Base-by-base conservation (phyloP, 1,284 basidiomycete species). In the Cutaneotrichosporon sp. region DNA sequence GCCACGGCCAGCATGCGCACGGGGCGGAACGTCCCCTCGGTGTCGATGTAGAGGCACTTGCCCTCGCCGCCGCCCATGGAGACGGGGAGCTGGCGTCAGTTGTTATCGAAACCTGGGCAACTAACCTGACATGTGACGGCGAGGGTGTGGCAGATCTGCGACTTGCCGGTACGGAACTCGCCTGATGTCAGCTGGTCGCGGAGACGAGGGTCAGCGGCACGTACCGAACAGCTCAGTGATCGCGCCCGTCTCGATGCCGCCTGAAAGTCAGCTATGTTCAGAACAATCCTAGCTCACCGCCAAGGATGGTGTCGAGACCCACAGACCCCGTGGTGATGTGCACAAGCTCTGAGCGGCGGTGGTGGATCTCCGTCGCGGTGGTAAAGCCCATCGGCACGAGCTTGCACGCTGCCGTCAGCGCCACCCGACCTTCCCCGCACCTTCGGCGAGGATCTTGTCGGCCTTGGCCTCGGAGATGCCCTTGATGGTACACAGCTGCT, bases 11-110 rank as follows among this genome's bases (percentile, higher is more conserved):
- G 84, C 58, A 99, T 83, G 63, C 97, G 91, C 38, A 92, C 90
- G 18, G 97, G 97, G 68, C 97, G 92, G 84, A 99, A 99, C 3
- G 97, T 99, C 11, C 95, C 95, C 76, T 99, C 95, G 0, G 97
- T 99, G 79, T 99, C 97, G 80, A 99, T 98, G 80, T 95, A 99
- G 52, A 99, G 83, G 74, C 95, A 98, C 81, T 99, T 99, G 54
- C 97, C 97, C 80, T 99, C 97, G 7, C 97, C 97, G 31, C 97
- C 97, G 27, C 97, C 97, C 95, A 98, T 97, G 70, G 87, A 90
- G 50, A 95, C 89, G 0, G 97, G 97, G 9, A 99, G 86, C 83
- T 87, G 66, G 14, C 4, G 18, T 54, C 49, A 67, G 60, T 36
- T 60, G 20, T 25, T 20, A n/a, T 27, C 14, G 25, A 38, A n/a